A percentile compares a stretch with the other conserved stretches of the same genome.
Evolutionary conservation across 2,329 filamentous ascomycete genomes (phyloP).

Genomic region (Hortaea werneckii): DNA sequence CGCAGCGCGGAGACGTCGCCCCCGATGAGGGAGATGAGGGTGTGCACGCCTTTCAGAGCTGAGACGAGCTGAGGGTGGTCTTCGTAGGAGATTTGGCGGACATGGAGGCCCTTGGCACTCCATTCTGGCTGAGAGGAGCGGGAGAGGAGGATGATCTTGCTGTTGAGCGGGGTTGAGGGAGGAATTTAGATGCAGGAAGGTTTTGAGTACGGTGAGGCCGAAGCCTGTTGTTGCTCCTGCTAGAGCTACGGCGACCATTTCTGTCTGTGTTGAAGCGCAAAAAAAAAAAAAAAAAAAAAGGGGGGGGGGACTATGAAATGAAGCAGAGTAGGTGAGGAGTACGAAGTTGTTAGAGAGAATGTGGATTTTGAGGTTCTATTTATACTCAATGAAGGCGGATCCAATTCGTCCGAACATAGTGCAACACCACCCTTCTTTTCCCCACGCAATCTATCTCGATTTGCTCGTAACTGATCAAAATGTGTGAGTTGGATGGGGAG

Average conservation of each 20-base stretch:
- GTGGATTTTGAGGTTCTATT: not conserved
- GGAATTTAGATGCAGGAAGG: slow-evolving; percentile 14
- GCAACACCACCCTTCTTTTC: too few relatives aligned
- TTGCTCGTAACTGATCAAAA: too few relatives aligned
- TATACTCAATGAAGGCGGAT: not conserved
- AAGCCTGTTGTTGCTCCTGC: slow-evolving; percentile 21
- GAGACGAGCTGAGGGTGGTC: slow-evolving; percentile 12
- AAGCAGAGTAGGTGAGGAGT: too few relatives aligned
- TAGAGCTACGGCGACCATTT: slow-evolving; percentile 19
- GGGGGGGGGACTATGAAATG: too few relatives aligned
- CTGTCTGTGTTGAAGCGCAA: not conserved
- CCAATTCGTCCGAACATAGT: too few relatives aligned
- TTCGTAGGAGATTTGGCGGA: slow-evolving; percentile 19
- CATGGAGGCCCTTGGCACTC: slow-evolving; percentile 11
- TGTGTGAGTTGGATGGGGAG: not conserved
- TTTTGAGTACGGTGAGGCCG: slow-evolving; percentile 19
- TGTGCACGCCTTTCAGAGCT: slow-evolving; percentile 20
- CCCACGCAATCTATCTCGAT: too few relatives aligned
- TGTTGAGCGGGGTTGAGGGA: not conserved
- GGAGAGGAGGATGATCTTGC: slow-evolving; percentile 16
- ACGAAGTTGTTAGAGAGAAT: not conserved
- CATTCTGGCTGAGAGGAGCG: slow-evolving; percentile 15
- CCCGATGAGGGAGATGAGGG: slow-evolving; percentile 20
- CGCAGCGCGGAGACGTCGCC: slow-evolving; percentile 7
- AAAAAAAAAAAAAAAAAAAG: not conserved